Percentiles rank a stretch among this genome's conserved stretches.
These are phyloP conservation scores for Vinca minor DNA, from an alignment of 257 asterid genomes.

Conservation along the genomic window DNA sequence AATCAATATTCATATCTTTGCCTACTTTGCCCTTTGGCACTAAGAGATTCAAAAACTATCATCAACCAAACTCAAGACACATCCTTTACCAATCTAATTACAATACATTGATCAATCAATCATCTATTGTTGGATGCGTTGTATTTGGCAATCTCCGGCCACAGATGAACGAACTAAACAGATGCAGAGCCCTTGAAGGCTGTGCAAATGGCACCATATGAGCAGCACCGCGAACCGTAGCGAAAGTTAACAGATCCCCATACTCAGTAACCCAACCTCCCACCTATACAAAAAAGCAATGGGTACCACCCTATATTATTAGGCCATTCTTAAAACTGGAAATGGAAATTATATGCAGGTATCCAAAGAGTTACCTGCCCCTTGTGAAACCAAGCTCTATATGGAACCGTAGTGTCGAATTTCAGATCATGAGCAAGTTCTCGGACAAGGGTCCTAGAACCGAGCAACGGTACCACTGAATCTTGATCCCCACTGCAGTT, in stretches of 20 bases:
- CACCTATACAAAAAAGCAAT: constrained; percentile 36
- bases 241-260: constrained; percentile 70
- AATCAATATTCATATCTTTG: background rate
- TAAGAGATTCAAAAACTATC: background rate
- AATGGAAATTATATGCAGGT: background rate
- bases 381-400: constrained; percentile 90
- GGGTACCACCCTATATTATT: too few relatives aligned
- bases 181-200: constrained; percentile 86
- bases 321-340: background rate
- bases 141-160: constrained; percentile 67
- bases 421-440: constrained; percentile 73
- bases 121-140: constrained; percentile 44
- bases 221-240: constrained; percentile 94
- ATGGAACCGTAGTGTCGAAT: constrained; percentile 66
- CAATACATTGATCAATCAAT: constrained; percentile 6
- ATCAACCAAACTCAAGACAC: background rate
- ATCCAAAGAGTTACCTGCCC: constrained; percentile 46
- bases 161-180: constrained; percentile 59
- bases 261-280: constrained; percentile 97
- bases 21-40: background rate
- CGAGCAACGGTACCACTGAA: constrained; percentile 89
- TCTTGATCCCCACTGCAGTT: constrained; percentile 92
- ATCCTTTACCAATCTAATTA: too few relatives aligned
- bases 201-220: constrained; percentile 97
- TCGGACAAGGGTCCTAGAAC: constrained; percentile 82